phyloP scores from a whole-genome alignment of 257 asterid species.

The Nicotiana otophora region DNA sequence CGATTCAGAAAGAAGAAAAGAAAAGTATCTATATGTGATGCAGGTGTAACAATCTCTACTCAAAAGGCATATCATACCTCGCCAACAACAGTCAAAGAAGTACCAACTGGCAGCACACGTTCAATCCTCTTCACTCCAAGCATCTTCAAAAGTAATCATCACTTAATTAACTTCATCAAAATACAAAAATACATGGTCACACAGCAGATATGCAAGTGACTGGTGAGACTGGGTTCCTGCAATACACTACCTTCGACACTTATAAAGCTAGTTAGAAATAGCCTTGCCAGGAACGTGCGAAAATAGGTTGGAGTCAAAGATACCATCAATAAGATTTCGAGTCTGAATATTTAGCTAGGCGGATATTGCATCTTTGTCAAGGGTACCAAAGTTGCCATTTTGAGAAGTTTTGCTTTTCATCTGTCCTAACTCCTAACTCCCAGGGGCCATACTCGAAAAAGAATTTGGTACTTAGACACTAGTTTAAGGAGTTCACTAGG shows the following conservation, averaged over 20 bases:
- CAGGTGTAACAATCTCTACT: background rate
- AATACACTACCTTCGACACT: background rate
- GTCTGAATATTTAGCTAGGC: background rate
- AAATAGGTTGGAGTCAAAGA: background rate
- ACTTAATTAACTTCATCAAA: slow-evolving; percentile 12
- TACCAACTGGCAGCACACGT: slow-evolving; percentile 94
- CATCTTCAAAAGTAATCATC: slow-evolving; percentile 51
- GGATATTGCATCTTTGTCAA: background rate
- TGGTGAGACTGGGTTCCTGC: slow-evolving; percentile 2
- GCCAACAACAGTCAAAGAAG: slow-evolving; percentile 94
- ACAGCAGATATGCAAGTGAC: slow-evolving; percentile 3
- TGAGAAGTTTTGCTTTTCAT: background rate
- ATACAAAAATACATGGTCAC: background rate
- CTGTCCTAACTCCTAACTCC: background rate
- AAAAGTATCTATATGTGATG: background rate
- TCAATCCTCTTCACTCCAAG: slow-evolving; percentile 97
- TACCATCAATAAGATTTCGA: background rate
- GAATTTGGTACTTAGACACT: background rate
- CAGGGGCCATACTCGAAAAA: background rate
- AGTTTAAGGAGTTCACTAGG: background rate
- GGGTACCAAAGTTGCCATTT: background rate
- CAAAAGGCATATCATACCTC: slow-evolving; percentile 57
- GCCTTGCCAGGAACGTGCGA: background rate
- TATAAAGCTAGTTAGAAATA: background rate
- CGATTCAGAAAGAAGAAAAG: background rate